phyloP scores from a whole-genome alignment of 2,329 filamentous ascomycete species.

The Thermomyces lanuginosus region DNA sequence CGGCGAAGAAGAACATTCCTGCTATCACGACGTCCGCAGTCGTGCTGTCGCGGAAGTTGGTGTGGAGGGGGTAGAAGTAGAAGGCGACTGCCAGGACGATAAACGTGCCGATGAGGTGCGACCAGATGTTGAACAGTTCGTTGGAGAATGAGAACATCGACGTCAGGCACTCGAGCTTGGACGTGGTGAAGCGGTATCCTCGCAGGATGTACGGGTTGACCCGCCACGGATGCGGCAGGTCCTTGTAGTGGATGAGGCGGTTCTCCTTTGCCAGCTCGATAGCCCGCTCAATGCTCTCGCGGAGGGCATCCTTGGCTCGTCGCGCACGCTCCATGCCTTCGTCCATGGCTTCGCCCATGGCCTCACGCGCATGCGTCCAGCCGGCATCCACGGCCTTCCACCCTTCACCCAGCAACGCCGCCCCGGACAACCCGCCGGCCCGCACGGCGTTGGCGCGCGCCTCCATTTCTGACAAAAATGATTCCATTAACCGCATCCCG shows the following conservation, averaged over 20 bases:
- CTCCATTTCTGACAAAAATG: conserved; percentile 74
- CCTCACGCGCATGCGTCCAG: conserved; percentile 54
- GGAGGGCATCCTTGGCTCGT: conserved; percentile 63
- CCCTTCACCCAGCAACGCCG: conserved; percentile 66
- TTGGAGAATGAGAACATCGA: conserved; percentile 78
- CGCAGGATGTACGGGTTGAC: conserved; percentile 85
- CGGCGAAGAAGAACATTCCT: conserved; percentile 88
- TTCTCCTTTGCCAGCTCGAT: conserved; percentile 59
- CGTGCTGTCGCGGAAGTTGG: conserved; percentile 72
- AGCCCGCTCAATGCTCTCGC: conserved; percentile 70
- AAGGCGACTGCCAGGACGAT: conserved; percentile 79
- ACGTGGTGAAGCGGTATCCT: conserved; percentile 87
- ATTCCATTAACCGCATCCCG: conserved; percentile 72
- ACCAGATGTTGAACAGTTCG: conserved; percentile 96
- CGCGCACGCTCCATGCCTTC: conserved; percentile 70
- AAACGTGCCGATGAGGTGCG: conserved; percentile 75
- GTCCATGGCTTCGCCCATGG: conserved; percentile 61
- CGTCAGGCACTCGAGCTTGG: conserved; percentile 71
- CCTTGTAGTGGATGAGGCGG: conserved; percentile 73
- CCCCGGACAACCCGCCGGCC: conserved; percentile 58
- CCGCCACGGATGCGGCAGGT: conserved; percentile 80
- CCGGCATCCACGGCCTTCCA: conserved; percentile 67
- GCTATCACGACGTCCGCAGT: conserved; percentile 83
- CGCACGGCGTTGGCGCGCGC: conserved; percentile 61
- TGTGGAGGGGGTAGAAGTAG: conserved; percentile 82